A percentile compares a stretch with the other conserved stretches of the same genome.
Conservation (phyloP, 768 basidiomycete genomes). For the Daedalea quercina region DNA sequence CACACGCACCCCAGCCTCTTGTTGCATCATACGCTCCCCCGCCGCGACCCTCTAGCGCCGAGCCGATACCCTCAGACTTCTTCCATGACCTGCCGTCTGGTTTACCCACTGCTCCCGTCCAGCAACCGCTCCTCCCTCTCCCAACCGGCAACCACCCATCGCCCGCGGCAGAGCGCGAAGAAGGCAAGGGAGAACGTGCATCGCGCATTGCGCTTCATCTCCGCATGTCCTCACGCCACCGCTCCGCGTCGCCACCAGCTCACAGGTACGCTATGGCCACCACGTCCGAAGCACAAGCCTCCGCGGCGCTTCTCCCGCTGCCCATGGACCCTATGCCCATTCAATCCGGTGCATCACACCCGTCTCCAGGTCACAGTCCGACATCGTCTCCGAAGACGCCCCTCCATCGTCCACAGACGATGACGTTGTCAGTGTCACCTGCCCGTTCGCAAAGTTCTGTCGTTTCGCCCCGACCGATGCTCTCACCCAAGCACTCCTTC, state of each 20-base stretch:
- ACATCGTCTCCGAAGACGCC: conserved; percentile 2
- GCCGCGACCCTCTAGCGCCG: conserved; percentile 49
- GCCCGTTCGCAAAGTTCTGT: conserved; percentile 16
- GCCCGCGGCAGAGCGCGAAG: conserved; percentile 33
- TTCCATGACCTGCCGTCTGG: conserved; percentile 27
- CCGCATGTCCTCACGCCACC: conserved; percentile 46
- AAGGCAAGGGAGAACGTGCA: conserved; percentile 56
- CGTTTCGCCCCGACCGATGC: conserved; percentile 60
- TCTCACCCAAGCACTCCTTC: conserved; percentile 59
- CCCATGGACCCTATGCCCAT: conserved; percentile 1
- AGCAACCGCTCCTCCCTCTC: conserved; percentile 26
- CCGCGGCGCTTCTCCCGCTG: conserved; percentile 7
- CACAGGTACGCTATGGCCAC: conserved; percentile 43
- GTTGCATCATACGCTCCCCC: conserved; percentile 17
- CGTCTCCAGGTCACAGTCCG: background rate
- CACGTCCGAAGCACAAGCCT: conserved; percentile 10
- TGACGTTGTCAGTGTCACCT: background rate
- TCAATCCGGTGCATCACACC: background rate
- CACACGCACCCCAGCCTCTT: conserved; percentile 5
- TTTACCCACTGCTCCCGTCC: conserved; percentile 26
- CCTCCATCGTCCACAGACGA: conserved; percentile 5
- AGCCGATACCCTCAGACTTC: conserved; percentile 28
- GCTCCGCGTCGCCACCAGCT: conserved; percentile 56
- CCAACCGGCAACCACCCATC: conserved; percentile 2
- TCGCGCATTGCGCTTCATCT: conserved; percentile 55